phyloP scores from a whole-genome alignment of 2,329 filamentous ascomycete species.

The Diaporthe caulivora region DNA sequence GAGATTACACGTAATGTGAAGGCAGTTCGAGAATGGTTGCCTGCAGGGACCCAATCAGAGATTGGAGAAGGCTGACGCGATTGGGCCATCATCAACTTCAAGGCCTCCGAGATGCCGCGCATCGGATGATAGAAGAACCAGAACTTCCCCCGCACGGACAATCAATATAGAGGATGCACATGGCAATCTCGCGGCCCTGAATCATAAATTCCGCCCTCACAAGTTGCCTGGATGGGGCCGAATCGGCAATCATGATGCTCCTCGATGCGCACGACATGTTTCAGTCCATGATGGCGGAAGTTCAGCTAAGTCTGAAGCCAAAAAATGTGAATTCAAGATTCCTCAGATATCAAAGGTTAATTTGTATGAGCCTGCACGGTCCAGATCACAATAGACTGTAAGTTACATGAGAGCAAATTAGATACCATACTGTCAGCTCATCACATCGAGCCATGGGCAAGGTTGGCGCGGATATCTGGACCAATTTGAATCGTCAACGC shows the following conservation, averaged over 20 bases:
- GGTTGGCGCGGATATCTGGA: neutral
- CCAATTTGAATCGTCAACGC: no score
- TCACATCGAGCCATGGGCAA: neutral
- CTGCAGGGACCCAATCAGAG: neutral
- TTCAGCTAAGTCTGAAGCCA: neutral
- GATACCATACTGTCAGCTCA: neutral
- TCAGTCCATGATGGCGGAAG: neutral
- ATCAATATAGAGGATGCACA: constrained; percentile 11
- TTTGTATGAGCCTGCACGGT: neutral
- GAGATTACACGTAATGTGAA: neutral
- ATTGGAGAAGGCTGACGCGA: neutral
- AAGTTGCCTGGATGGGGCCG: neutral
- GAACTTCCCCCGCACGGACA: constrained; percentile 8
- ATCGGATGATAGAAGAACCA: neutral
- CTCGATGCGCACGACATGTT: neutral
- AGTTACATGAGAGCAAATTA: neutral
- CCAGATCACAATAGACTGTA: no score
- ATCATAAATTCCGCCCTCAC: neutral
- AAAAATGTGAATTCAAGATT: neutral
- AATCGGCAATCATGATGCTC: neutral
- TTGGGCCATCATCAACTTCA: neutral
- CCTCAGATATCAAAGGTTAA: neutral
- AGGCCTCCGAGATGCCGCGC: neutral
- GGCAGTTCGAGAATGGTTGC: neutral
- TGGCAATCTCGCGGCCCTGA: constrained; percentile 2